Evolutionary conservation across 352 stramenopile genomes (phyloP).

Genomic region (Globisporangium rhizosaccharum): DNA sequence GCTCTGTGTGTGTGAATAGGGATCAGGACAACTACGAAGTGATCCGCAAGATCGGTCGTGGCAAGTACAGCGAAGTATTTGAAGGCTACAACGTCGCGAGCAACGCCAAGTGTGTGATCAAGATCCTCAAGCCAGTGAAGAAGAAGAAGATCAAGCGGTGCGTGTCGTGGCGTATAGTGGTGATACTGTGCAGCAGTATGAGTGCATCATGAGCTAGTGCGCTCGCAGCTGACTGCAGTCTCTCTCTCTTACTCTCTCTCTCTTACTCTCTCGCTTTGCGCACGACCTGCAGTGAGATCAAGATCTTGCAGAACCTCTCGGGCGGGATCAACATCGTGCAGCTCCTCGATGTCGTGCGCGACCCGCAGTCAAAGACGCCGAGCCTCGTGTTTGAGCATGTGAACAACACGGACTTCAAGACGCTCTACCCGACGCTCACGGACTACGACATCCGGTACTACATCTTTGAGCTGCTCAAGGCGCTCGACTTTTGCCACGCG

Average conservation of each 20-base stretch:
- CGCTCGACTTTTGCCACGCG: conserved; percentile 98
- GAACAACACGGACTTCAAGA: conserved; percentile 99
- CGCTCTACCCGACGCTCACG: conserved; percentile 96
- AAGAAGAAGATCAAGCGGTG: conserved; percentile 99
- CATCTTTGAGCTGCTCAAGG: conserved; percentile 95
- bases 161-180: neutral
- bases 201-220: too few relatives aligned
- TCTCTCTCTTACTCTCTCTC: neutral
- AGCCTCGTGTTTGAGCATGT: conserved; percentile 98
- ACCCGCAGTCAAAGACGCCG: conserved; percentile 98
- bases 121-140: conserved; percentile 99
- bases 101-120: conserved; percentile 98
- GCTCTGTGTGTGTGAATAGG: conserved; percentile 26
- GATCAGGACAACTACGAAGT: conserved; percentile 99
- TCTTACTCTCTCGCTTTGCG: neutral
- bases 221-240: too few relatives aligned
- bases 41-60: conserved; percentile 97
- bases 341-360: conserved; percentile 97
- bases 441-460: conserved; percentile 99
- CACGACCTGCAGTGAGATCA: conserved; percentile 88
- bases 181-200: too few relatives aligned
- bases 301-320: conserved; percentile 99
- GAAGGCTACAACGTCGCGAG: conserved; percentile 97
- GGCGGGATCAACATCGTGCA: conserved; percentile 99
- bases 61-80: conserved; percentile 99